phyloP scores from a whole-genome alignment of 1,284 basidiomycete species.

The Leccinum huronense region DNA sequence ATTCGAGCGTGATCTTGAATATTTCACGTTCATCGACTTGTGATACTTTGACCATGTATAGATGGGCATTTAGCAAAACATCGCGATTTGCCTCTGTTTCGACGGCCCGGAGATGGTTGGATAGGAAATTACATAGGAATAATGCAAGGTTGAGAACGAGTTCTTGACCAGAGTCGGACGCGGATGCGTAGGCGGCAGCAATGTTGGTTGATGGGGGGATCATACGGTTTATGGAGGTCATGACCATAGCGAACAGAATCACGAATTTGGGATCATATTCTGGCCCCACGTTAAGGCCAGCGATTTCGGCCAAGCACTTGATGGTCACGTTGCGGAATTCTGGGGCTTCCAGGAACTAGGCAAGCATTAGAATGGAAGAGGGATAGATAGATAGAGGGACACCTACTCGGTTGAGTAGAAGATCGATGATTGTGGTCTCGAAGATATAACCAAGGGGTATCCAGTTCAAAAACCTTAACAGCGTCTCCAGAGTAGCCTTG shows the following conservation, averaged over 20 bases:
- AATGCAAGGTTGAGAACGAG: slow-evolving; percentile 96
- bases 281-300: slow-evolving; percentile 89
- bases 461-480: slow-evolving; percentile 98
- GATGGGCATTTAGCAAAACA: slow-evolving; percentile 92
- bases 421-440: slow-evolving; percentile 97
- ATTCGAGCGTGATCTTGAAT: slow-evolving; percentile 99
- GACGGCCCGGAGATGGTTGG: slow-evolving; percentile 87
- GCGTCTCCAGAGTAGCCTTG: slow-evolving; percentile 93
- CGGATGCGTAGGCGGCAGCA: slow-evolving; percentile 87
- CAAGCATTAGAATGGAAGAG: slow-evolving; percentile 14
- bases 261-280: slow-evolving; percentile 99
- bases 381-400: slow-evolving; percentile 3
- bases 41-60: slow-evolving; percentile 98
- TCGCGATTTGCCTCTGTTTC: slow-evolving; percentile 93
- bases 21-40: slow-evolving; percentile 99
- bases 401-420: slow-evolving; percentile 84
- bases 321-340: slow-evolving; percentile 98
- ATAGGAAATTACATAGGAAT: slow-evolving; percentile 96
- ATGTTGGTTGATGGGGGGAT: slow-evolving; percentile 97
- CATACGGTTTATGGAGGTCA: slow-evolving; percentile 96
- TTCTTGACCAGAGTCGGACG: slow-evolving; percentile 93
- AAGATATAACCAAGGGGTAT: slow-evolving; percentile 99
- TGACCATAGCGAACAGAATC: slow-evolving; percentile 96
- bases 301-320: slow-evolving; percentile 98
- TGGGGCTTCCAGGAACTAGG: slow-evolving; percentile 93